Conservation (phyloP, 306 rosid species). For the Cicer pinnatifidum region DNA sequence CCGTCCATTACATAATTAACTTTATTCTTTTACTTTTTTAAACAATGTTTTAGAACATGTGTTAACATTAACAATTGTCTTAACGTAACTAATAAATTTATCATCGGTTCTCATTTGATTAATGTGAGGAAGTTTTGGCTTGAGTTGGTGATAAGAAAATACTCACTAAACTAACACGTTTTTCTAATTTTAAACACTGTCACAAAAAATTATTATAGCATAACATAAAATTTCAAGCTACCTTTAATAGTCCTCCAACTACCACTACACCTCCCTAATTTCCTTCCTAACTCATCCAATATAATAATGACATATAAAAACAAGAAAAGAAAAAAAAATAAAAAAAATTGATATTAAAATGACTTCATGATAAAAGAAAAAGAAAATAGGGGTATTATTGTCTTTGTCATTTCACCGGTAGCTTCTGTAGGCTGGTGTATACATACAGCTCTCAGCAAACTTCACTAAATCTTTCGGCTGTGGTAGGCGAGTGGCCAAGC, state of each 20-base stretch:
- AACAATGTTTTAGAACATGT: too few species aligned
- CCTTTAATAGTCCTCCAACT: constrained; percentile 40
- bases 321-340: not conserved
- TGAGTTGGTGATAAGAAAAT: too few species aligned
- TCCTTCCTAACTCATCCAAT: constrained; percentile 41
- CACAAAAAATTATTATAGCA: constrained; percentile 23
- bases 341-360: constrained; percentile 40
- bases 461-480: constrained; percentile 82
- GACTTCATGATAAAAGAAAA: not conserved
- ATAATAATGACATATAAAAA: constrained; percentile 27
- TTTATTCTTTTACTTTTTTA: too few species aligned
- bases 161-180: too few species aligned
- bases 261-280: constrained; percentile 44
- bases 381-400: not conserved
- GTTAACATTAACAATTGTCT: too few species aligned
- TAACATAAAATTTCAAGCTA: constrained; percentile 37
- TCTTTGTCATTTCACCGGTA: constrained; percentile 62
- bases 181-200: not conserved
- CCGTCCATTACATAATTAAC: too few species aligned
- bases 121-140: too few species aligned
- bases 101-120: too few species aligned
- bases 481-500: constrained; percentile 95
- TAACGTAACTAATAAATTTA: too few species aligned
- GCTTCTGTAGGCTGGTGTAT: constrained; percentile 78
- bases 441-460: constrained; percentile 97